Evolutionary conservation across 1,284 basidiomycete species (phyloP), one percentile per base, ranked within the genome.

Genomic region (Trametes hirsuta): DNA sequence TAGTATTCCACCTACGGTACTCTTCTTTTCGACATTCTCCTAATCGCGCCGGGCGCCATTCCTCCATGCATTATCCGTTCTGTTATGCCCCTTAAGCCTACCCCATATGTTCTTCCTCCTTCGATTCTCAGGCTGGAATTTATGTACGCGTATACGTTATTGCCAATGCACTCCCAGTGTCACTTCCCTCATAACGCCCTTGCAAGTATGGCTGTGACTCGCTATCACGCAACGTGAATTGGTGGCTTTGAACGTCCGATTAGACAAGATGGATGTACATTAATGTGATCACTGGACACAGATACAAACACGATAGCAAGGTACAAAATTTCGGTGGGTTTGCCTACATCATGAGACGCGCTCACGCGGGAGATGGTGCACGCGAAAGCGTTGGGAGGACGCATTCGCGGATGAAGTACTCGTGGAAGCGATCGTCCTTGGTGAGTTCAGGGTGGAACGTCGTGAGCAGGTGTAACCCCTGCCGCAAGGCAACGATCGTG

Each of bases 391-490:
- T 71, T 1, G 75, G 74, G n/a, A 82, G 55, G 10, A 91, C 87
- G 66, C 87, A 91, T 67, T 85, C 79, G 54, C 79, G 79, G 36
- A 95, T 79, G 68, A 94, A 95, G 70, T 91, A 94, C 65, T 95
- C 90, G 73, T 98, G 96, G 70, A 98, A 91, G 37, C 97, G 85
- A 58, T 84, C 79, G 72, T 99, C 97, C 40, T 83, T 82, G 15
- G 93, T 97, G 46, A 98, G 79, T 75, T 98, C 97, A 0, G 97
- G 97, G 71, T 98, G 97, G 79, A 98, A 98, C 2, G 89, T 93
- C 2, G 95, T 97, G 34, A 95, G 82, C 53, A 98, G 79, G 71
- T 95, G 88, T 41, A 81, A 81, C 18, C 95, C 95, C 73, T 97
- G 94, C 11, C 89, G 84, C 15, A 97, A 76, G 24, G 95, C 96